A percentile compares a stretch with the other conserved stretches of the same genome.
Conservation (phyloP, 345 rosid species). For the Dipteronia sinensis region DNA sequence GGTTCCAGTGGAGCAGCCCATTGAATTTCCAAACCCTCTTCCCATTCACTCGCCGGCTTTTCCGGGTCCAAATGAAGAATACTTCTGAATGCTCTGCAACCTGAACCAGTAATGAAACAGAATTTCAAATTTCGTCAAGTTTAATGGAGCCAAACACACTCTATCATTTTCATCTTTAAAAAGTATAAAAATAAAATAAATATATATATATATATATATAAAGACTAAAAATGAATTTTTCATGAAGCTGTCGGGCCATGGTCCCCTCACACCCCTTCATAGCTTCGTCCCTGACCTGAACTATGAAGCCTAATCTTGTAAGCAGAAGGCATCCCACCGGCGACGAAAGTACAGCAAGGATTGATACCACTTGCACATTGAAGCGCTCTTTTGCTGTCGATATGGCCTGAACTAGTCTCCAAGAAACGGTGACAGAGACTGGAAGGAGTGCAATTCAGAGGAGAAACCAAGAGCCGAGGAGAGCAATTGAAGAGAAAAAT, state of each 20-base stretch:
- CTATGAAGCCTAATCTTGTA: slow-evolving; percentile 62
- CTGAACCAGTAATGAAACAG: slow-evolving; percentile 27
- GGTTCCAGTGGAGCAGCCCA: slow-evolving; percentile 59
- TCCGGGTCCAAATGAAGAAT: slow-evolving; percentile 47
- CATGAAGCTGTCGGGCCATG: no score
- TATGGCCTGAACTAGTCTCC: slow-evolving; percentile 41
- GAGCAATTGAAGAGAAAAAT: slow-evolving; percentile 65
- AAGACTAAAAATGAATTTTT: no score
- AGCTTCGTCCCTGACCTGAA: slow-evolving; percentile 33
- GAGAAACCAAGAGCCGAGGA: slow-evolving; percentile 57
- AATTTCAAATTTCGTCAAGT: no score
- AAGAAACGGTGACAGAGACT: slow-evolving; percentile 64
- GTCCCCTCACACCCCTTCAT: no score
- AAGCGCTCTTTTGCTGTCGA: slow-evolving; percentile 35
- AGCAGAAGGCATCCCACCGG: slow-evolving; percentile 71
- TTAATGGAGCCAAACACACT: no score
- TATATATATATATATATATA: no score
- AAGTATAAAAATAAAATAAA: no score
- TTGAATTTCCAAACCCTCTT: slow-evolving; percentile 62
- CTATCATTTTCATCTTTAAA: no score
- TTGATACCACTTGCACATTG: slow-evolving; percentile 41
- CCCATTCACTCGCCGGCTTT: slow-evolving; percentile 48
- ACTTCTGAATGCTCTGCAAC: slow-evolving; percentile 64
- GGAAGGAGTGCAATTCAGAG: slow-evolving; percentile 58
- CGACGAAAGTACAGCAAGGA: slow-evolving; percentile 58